A percentile compares a stretch with the other conserved stretches of the same genome.
phyloP scores from a whole-genome alignment of 2,329 filamentous ascomycete genomes.

The Monosporascus sp. region DNA sequence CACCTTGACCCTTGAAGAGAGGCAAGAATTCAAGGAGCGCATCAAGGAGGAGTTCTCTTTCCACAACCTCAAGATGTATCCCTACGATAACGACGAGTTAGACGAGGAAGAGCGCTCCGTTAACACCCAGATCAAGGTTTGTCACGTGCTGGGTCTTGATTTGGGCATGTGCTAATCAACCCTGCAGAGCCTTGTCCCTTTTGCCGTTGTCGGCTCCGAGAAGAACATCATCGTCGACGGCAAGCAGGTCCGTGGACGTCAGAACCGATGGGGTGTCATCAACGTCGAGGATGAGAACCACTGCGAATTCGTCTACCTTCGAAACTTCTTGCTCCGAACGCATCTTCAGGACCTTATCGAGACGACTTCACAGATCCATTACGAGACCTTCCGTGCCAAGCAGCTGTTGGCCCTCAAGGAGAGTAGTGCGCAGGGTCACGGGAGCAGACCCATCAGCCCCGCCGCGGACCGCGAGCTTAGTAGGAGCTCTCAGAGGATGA shows the following conservation, averaged over 20 bases:
- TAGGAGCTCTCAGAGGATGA: slow-evolving; percentile 94
- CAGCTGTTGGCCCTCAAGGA: slow-evolving; percentile 97
- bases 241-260: slow-evolving; percentile 93
- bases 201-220: slow-evolving; percentile 96
- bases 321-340: slow-evolving; percentile 97
- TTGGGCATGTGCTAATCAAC: slow-evolving; percentile 25
- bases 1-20: slow-evolving; percentile 91
- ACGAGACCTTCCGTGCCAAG: slow-evolving; percentile 99
- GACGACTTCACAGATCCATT: slow-evolving; percentile 99
- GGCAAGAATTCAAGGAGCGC: slow-evolving; percentile 92
- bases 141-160: slow-evolving; percentile 11
- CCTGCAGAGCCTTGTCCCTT: slow-evolving; percentile 79
- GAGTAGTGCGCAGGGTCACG: slow-evolving; percentile 78
- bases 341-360: slow-evolving; percentile 98
- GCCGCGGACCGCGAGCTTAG: slow-evolving; percentile 92
- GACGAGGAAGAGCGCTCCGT: slow-evolving; percentile 92
- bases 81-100: slow-evolving; percentile 98
- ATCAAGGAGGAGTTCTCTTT: slow-evolving; percentile 99
- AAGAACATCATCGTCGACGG: slow-evolving; percentile 96
- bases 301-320: slow-evolving; percentile 98
- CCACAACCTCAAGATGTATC: slow-evolving; percentile 99
- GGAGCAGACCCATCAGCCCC: slow-evolving; percentile 91
- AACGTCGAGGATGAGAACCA: slow-evolving; percentile 99
- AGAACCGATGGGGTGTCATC: slow-evolving; percentile 99
- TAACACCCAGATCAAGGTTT: slow-evolving; percentile 94